phyloP scores from a whole-genome alignment of 768 basidiomycete genomes.

The Atractiella rhizophila region DNA sequence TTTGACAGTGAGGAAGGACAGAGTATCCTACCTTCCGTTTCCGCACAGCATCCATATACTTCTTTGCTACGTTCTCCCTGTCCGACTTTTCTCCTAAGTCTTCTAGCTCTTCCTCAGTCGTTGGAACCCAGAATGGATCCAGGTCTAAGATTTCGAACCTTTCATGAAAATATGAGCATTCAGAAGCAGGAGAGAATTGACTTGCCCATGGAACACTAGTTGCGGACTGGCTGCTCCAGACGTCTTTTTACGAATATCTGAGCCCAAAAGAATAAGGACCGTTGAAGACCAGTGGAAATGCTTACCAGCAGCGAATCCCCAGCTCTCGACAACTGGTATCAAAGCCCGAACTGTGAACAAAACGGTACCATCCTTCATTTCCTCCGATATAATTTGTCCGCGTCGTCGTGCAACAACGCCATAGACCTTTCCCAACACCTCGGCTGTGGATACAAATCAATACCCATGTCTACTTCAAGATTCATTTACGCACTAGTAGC shows the following conservation, averaged over 20 bases:
- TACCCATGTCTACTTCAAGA: slow-evolving; percentile 3
- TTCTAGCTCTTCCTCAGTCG: slow-evolving; percentile 13
- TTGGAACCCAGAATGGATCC: slow-evolving; percentile 18
- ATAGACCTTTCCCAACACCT: slow-evolving; percentile 91
- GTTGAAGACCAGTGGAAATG: background rate
- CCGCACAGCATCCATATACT: slow-evolving; percentile 71
- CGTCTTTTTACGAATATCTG: slow-evolving; percentile 84
- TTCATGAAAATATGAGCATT: slow-evolving; percentile 15
- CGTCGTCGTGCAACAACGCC: slow-evolving; percentile 75
- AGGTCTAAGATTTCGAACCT: slow-evolving; percentile 79
- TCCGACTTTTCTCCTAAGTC: slow-evolving; percentile 93
- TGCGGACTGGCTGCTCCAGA: slow-evolving; percentile 95
- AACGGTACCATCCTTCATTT: slow-evolving; percentile 92
- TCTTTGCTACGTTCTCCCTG: slow-evolving; percentile 69
- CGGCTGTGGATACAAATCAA: slow-evolving; percentile 31
- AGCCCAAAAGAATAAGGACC: background rate
- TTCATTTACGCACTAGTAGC: slow-evolving; percentile 49
- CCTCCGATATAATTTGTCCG: slow-evolving; percentile 79
- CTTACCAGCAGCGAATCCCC: slow-evolving; percentile 86
- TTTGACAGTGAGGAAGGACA: background rate
- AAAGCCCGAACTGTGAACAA: slow-evolving; percentile 81
- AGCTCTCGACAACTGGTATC: slow-evolving; percentile 86
- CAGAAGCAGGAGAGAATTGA: slow-evolving; percentile 1
- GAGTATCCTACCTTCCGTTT: slow-evolving; percentile 34
- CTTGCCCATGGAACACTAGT: slow-evolving; percentile 79